Evolutionary conservation across 2,329 filamentous ascomycete genomes (phyloP), one percentile per base, ranked within the genome.

Genomic region (Aureobasidium sp.): DNA sequence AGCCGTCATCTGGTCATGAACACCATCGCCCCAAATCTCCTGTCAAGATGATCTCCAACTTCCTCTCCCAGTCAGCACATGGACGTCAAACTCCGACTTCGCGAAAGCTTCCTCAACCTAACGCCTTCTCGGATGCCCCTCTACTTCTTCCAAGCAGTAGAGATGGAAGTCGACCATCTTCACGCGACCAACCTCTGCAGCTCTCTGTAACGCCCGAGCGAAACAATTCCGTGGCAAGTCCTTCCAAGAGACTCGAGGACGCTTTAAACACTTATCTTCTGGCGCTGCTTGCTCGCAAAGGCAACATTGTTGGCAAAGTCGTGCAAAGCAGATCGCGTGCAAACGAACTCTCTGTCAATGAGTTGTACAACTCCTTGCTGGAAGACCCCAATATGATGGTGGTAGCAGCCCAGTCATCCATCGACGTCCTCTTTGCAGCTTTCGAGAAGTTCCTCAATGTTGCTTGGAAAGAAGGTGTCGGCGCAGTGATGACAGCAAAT

Each of bases 401-500:
- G 57, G 78, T 85, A 10, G 84, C 89, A 1, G 81, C 85, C 0
- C 90, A 96, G 62, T 81, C 89, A 9, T 82, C 86, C 3, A 84
- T 93, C 9, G 91, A 96, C 68, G 85, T 93, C 21, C 81, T 97
- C 5, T 95, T 96, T 69, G 88, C 89, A 27, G 88, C 92, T 0
- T 97, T 96, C 70, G 92, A 96, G 71, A 96, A 95, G 63, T 97
- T 96, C 67, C 77, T 96, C 62, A 85, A 85, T 61, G 86, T 91
- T 64, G 91, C 89, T 13, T 97, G 93, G 93, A 85, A 83, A 62
- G 88, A 93, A 65, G 87, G 90, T 67, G 91, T 96, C 79, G 93
- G 93, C 0, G 84, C 89, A 3, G 84, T 97, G 60, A 84, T 97
- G 71, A 84, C 89, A 1, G 79, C 84, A 57, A 79, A 87, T 49